Evolutionary conservation across 2,329 filamentous ascomycete species (phyloP), one percentile per base, ranked within the genome.

Genomic region (Cadophora gregata): DNA sequence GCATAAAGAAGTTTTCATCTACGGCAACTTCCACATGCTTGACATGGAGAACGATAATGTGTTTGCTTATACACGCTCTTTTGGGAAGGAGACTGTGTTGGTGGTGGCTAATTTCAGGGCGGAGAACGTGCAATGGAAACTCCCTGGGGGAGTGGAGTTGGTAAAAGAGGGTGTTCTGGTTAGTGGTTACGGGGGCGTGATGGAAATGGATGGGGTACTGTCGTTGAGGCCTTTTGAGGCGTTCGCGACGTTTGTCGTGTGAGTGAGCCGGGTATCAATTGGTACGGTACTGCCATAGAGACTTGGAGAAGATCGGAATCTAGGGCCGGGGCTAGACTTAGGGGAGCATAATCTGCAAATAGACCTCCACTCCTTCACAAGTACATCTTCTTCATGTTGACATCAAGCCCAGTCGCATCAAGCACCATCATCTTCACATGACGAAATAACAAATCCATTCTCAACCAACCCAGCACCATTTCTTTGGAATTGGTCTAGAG

Each of bases 1-100:
- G 55, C 80, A 86, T 72, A 82, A 82, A 53, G 85, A 91, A 67
- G 75, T 91, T 1, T 87, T 93, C 66, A 85, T 92, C 3, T 91
- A 92, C 71, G 90, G 90, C 0, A 80, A 86, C 63, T 92, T 91
- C 68, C 81, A 83, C 59, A 75, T 90, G 0, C 21, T 84, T 0
- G 78, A 81, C 4, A 83, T 85, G 0, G 76, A 80, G 0, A 80
- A 86, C 4, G 83, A 86, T 36, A 77, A 83, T 29, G 77, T 87
- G 0, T 90, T 91, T 72, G 81, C 84, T 0, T 87, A 90, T 58
- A 29, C 58, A 6, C 24, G 72, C n/a, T 69, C 63, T 1, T 71
- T 64, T 63, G 62, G 63, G 48, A 36, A 64, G 4, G 16, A 72
- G 65, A 69, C 65, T n/a, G 69, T 68, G 1, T 16, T 71, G 14